These are phyloP conservation scores for Suillus cothurnatus DNA, from an alignment of 768 basidiomycete species.

Conservation along the genomic window DNA sequence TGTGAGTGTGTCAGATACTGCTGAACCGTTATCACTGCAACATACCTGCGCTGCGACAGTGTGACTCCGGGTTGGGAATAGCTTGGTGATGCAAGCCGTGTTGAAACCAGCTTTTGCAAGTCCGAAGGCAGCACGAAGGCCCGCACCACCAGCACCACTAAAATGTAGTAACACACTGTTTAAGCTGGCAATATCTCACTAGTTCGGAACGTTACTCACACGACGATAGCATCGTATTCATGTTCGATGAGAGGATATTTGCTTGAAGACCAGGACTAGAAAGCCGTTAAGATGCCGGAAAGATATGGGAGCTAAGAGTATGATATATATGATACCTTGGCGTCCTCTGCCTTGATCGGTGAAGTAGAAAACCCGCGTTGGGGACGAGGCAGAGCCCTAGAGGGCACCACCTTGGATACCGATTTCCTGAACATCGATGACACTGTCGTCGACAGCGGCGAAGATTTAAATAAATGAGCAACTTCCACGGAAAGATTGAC, in stretches of 20 bases:
- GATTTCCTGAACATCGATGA: slow-evolving; percentile 66
- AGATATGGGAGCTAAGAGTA: slow-evolving; percentile 14
- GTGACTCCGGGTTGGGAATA: slow-evolving; percentile 98
- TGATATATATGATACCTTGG: too few relatives aligned
- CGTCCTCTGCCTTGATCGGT: slow-evolving; percentile 78
- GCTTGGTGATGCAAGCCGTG: slow-evolving; percentile 98
- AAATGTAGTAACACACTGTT: slow-evolving; percentile 11
- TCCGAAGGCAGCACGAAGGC: slow-evolving; percentile 97
- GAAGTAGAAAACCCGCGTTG: slow-evolving; percentile 70
- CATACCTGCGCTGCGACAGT: slow-evolving; percentile 95
- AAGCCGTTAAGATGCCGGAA: slow-evolving; percentile 14
- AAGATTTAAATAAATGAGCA: background rate
- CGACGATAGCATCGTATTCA: slow-evolving; percentile 97
- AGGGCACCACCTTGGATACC: slow-evolving; percentile 38
- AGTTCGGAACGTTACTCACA: slow-evolving; percentile 58
- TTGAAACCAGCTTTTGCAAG: slow-evolving; percentile 98
- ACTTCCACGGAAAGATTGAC: slow-evolving; percentile 14
- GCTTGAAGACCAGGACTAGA: slow-evolving; percentile 75
- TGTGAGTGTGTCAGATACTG: background rate
- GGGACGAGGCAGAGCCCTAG: slow-evolving; percentile 49
- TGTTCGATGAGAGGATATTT: slow-evolving; percentile 98
- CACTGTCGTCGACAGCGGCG: slow-evolving; percentile 18
- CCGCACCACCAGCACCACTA: slow-evolving; percentile 97
- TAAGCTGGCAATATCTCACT: slow-evolving; percentile 12
- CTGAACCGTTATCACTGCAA: slow-evolving; percentile 10